phyloP scores from a whole-genome alignment of 345 rosid species.

The Eutrema japonicum region DNA sequence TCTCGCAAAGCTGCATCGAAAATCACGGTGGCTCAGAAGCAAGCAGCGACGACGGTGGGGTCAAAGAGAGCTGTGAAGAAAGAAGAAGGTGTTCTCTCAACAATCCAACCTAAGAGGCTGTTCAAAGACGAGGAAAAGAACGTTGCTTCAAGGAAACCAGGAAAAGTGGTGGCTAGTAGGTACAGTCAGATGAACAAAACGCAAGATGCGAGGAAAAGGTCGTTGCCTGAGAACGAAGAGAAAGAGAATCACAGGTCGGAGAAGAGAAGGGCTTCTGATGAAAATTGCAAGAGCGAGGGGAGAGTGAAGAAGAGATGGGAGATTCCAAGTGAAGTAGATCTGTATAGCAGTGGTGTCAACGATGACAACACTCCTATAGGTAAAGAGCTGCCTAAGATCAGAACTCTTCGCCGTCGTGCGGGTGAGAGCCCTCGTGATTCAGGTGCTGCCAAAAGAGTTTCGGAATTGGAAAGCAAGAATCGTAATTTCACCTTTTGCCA shows the following conservation, averaged over 20 bases:
- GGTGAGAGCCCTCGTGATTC: constrained; percentile 86
- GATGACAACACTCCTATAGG: constrained; percentile 50
- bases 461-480: constrained; percentile 71
- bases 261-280: constrained; percentile 70
- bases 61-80: constrained; percentile 68
- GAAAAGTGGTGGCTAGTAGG: constrained; percentile 78
- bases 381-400: constrained; percentile 70
- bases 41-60: constrained; percentile 70
- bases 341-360: constrained; percentile 41
- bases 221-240: constrained; percentile 67
- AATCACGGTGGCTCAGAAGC: constrained; percentile 53
- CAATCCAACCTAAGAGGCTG: constrained; percentile 78
- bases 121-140: constrained; percentile 84
- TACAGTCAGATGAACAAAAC: constrained; percentile 56
- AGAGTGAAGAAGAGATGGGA: constrained; percentile 95
- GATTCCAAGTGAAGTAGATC: constrained; percentile 65
- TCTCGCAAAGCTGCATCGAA: constrained; percentile 60
- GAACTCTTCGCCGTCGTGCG: constrained; percentile 49
- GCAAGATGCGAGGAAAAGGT: constrained; percentile 60
- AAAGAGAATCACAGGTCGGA: constrained; percentile 59
- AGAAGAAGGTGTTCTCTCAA: constrained; percentile 58
- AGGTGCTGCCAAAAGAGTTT: constrained; percentile 85
- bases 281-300: constrained; percentile 45
- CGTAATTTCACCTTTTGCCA: constrained; percentile 56
- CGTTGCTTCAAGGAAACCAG: constrained; percentile 60